These are phyloP conservation scores for Cymbidium sinense DNA, from an alignment of 106 monocot genomes.

Conservation along the genomic window DNA sequence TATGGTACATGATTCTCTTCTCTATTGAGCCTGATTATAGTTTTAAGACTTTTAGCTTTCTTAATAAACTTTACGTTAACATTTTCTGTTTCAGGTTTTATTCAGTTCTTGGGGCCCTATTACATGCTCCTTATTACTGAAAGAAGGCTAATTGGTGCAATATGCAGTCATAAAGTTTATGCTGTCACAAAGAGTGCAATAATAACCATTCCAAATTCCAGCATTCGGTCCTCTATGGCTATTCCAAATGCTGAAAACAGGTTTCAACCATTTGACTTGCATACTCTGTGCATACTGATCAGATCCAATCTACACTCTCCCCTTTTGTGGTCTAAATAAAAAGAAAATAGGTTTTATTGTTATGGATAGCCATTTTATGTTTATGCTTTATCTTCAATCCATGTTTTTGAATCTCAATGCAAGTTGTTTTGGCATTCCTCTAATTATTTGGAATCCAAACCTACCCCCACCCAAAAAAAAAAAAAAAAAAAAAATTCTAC, in stretches of 20 bases:
- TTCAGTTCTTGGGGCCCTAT: slow-evolving; percentile 72
- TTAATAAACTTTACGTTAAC: not conserved
- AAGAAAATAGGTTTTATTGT: no score
- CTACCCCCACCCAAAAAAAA: not conserved
- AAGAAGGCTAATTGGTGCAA: slow-evolving; percentile 54
- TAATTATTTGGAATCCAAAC: not conserved
- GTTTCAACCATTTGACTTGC: slow-evolving; percentile 15
- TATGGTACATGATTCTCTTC: slow-evolving; percentile 17
- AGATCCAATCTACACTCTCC: not conserved
- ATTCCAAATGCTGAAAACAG: slow-evolving; percentile 75
- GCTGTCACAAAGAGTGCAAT: slow-evolving; percentile 65
- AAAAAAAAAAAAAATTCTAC: not conserved
- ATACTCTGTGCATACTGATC: not conserved
- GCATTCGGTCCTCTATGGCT: slow-evolving; percentile 23
- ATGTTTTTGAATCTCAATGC: not conserved
- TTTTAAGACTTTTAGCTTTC: not conserved
- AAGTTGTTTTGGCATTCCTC: not conserved
- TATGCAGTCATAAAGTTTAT: slow-evolving; percentile 68
- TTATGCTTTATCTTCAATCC: not conserved
- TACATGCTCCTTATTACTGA: slow-evolving; percentile 77
- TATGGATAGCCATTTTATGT: not conserved
- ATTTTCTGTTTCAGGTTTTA: slow-evolving; percentile 45
- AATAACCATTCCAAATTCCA: slow-evolving; percentile 53
- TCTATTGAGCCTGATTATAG: not conserved
- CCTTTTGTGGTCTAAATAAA: not conserved